phyloP scores from a whole-genome alignment of 2,329 filamentous ascomycete species.

The Penicillium thymicola region DNA sequence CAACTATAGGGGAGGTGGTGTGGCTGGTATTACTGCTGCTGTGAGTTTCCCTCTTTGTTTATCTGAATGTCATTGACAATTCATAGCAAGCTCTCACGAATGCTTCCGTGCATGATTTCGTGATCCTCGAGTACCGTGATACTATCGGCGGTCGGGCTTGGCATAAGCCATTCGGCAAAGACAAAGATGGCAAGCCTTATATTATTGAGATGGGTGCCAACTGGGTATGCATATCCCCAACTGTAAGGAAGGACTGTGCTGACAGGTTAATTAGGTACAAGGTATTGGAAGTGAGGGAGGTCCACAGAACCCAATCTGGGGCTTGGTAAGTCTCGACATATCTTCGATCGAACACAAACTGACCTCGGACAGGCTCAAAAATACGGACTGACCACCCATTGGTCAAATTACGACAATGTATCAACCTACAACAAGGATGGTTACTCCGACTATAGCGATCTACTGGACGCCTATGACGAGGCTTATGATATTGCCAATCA shows the following conservation, averaged over 20 bases:
- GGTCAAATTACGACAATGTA: conserved; percentile 58
- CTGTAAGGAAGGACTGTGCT: not conserved
- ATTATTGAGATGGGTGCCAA: conserved; percentile 20
- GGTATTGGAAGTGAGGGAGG: conserved; percentile 17
- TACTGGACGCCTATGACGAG: conserved; percentile 52
- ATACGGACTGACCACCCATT: conserved; percentile 54
- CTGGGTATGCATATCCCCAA: conserved; percentile 8
- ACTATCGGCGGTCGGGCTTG: conserved; percentile 18
- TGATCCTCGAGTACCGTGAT: conserved; percentile 20
- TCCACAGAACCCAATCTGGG: conserved; percentile 17
- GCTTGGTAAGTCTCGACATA: conserved; percentile 12
- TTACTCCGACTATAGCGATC: conserved; percentile 47
- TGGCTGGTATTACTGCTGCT: conserved; percentile 21
- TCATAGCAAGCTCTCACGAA: conserved; percentile 20
- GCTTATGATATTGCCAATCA: conserved; percentile 48
- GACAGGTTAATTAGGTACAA: conserved; percentile 13
- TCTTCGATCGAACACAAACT: not conserved
- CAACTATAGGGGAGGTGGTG: conserved; percentile 17
- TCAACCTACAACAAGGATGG: conserved; percentile 61
- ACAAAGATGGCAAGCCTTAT: conserved; percentile 18
- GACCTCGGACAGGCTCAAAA: conserved; percentile 49
- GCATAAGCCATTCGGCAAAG: conserved; percentile 16
- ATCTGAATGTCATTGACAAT: not conserved
- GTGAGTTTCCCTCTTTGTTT: not conserved
- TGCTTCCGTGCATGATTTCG: conserved; percentile 21